Conservation (phyloP, 805 yeast species). For the Candida corydali region DNA sequence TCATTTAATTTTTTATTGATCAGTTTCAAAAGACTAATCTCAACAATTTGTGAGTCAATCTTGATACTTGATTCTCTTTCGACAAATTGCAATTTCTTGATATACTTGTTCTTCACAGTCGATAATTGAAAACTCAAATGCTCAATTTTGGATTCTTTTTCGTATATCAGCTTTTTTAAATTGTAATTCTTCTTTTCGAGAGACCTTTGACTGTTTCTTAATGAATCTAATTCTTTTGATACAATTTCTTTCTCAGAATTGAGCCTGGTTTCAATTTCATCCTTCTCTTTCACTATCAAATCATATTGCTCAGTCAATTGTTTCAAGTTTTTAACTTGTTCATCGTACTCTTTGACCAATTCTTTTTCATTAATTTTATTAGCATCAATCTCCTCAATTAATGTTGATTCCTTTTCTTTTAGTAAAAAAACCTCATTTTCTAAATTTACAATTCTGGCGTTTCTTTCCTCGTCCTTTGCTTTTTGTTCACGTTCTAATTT, state of each 20-base stretch:
- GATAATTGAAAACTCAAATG: background rate
- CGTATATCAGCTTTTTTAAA: background rate
- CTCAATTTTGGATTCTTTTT: background rate
- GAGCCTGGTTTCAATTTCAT: background rate
- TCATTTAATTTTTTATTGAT: slow-evolving; percentile 1
- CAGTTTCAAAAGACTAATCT: slow-evolving; percentile 1
- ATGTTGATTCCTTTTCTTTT: slow-evolving; percentile 2
- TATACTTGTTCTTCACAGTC: slow-evolving; percentile 1
- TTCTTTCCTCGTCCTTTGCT: background rate
- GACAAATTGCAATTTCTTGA: slow-evolving; percentile 2
- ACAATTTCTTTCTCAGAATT: background rate
- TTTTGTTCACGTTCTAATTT: background rate
- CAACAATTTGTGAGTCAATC: slow-evolving; percentile 4
- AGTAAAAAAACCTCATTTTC: slow-evolving; percentile 1
- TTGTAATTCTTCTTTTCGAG: slow-evolving; percentile 2
- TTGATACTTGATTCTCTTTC: slow-evolving; percentile 2
- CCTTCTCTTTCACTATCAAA: background rate
- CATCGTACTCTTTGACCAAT: background rate
- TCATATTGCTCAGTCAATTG: background rate
- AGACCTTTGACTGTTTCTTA: background rate
- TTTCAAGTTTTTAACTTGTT: no score
- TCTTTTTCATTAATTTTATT: background rate
- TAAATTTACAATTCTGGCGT: background rate
- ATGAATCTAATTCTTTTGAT: background rate
- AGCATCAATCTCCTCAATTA: background rate